Base-by-base conservation (phyloP, 257 asterid species). In the Perilla frutescens region DNA sequence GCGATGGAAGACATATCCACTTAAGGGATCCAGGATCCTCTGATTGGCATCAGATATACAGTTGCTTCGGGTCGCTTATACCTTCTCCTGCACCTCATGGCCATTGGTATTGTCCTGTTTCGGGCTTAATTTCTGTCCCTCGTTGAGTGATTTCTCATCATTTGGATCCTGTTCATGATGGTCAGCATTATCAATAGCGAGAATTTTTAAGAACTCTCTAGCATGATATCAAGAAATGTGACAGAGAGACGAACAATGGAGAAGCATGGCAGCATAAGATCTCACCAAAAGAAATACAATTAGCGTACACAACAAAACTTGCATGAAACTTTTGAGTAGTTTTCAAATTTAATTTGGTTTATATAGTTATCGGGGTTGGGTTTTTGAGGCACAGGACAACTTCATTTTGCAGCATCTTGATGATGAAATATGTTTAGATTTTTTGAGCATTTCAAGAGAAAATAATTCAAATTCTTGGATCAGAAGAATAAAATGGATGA, bases 1-100 rank as follows among this genome's bases (percentile, higher is more conserved):
- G 31, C 36, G 48, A 26, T 14, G 63, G 45, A 29, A 29, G 70
- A 20, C 51, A 39, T 32, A 44, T 13, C 45, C 50, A 4, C 12
- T 10, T 26, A 39, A 20, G 56, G 31, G 51, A 15, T 15, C 31
- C 3, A 0, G 14, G 44, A 54, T 59, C 37, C 49, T 12, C 37
- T 54, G 31, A 29, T 3, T 1, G 47, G 29, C 55, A 26, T 40
- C 71, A 3, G 62, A 29, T 37, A n/a, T 47, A 31, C 41, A 57
- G 15, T 41, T 45, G 40, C 40, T 12, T 77, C 8, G 70, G 67
- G n/a, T 75, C 49, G 69, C 73, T 80, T 79, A 79, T 20, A 58
- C 73, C 73, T 82, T 84, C 80, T 81, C 85, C 64, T 79, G 87
- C 53, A 44, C 83, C 14, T 65, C 81, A 78, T 82, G 84, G 79